Percentiles rank a stretch among this genome's conserved stretches.
These are phyloP conservation scores for Ganoderma meredithae DNA, from an alignment of 1,284 basidiomycete species.

Conservation along the genomic window DNA sequence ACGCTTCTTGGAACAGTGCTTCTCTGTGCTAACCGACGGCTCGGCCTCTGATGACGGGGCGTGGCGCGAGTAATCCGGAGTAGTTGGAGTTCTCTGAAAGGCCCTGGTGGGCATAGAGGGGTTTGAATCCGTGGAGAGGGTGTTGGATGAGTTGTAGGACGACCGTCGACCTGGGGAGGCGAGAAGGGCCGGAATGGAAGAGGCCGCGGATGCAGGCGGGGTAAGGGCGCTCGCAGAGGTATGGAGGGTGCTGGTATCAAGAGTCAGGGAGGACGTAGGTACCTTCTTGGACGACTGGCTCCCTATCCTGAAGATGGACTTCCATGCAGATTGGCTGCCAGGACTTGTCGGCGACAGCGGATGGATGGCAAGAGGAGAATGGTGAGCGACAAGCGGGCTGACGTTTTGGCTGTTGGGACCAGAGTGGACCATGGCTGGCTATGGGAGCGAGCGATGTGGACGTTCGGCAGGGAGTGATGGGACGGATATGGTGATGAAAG, in stretches of 20 bases:
- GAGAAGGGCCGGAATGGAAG: conserved; percentile 58
- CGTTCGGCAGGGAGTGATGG: conserved; percentile 27
- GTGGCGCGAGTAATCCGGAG: conserved; percentile 40
- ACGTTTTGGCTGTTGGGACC: conserved; percentile 34
- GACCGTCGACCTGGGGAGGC: conserved; percentile 60
- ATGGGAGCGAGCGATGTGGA: conserved; percentile 20
- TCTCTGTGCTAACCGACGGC: conserved; percentile 40
- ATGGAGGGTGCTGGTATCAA: conserved; percentile 48
- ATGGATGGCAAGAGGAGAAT: conserved; percentile 31
- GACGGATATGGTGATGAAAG: conserved; percentile 28
- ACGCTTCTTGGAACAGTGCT: conserved; percentile 65
- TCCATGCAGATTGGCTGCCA: conserved; percentile 52
- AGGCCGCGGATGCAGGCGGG: conserved; percentile 52
- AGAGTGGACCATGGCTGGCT: conserved; percentile 32
- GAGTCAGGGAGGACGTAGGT: conserved; percentile 42
- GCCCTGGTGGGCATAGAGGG: conserved; percentile 44
- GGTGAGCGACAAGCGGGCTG: conserved; percentile 34
- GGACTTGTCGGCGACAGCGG: conserved; percentile 32
- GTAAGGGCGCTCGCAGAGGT: conserved; percentile 42
- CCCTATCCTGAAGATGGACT: conserved; percentile 65
- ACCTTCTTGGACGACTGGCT: conserved; percentile 58
- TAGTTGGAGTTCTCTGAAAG: conserved; percentile 39
- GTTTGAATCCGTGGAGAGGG: conserved; percentile 72
- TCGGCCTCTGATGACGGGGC: conserved; percentile 35
- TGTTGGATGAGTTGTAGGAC: conserved; percentile 77